Conservation (phyloP, 352 stramenopile species). For the Globisporangium uncinulatum region DNA sequence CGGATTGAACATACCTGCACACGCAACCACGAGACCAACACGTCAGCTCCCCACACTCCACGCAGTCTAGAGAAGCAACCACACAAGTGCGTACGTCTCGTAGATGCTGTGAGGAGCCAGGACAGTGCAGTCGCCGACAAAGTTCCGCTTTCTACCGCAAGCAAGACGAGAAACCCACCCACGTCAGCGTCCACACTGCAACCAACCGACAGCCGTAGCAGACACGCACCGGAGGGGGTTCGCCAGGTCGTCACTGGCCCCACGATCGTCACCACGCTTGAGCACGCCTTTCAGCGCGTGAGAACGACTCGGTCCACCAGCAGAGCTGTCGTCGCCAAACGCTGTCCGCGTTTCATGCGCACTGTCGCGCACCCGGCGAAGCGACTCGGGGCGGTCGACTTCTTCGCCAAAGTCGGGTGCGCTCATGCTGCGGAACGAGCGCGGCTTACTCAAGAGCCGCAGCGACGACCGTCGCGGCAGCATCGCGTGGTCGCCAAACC, state of each 20-base stretch:
- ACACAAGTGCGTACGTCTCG: conserved; percentile 34
- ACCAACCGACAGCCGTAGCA: neutral
- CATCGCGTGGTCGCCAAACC: conserved; percentile 27
- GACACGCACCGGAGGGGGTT: conserved; percentile 23
- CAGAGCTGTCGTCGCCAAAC: neutral
- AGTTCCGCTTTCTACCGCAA: conserved; percentile 39
- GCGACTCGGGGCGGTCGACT: conserved; percentile 19
- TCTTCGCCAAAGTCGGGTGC: conserved; percentile 70
- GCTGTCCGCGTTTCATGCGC: conserved; percentile 21
- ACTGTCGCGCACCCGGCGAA: conserved; percentile 30
- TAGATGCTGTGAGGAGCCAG: conserved; percentile 47
- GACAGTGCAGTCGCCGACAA: conserved; percentile 54
- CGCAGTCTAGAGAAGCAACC: neutral
- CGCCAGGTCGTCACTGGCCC: conserved; percentile 30
- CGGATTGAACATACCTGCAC: conserved; percentile 60
- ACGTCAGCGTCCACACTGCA: neutral
- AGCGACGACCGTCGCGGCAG: conserved; percentile 5
- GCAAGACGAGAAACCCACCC: neutral
- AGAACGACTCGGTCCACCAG: neutral
- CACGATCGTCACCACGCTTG: conserved; percentile 41
- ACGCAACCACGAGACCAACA: neutral
- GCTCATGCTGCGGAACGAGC: conserved; percentile 64
- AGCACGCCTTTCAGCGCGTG: conserved; percentile 26
- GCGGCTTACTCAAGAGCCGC: conserved; percentile 8
- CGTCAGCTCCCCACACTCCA: neutral